Evolutionary conservation across 2,329 filamentous ascomycete species (phyloP).

Genomic region (Dactylonectria estremocensis): DNA sequence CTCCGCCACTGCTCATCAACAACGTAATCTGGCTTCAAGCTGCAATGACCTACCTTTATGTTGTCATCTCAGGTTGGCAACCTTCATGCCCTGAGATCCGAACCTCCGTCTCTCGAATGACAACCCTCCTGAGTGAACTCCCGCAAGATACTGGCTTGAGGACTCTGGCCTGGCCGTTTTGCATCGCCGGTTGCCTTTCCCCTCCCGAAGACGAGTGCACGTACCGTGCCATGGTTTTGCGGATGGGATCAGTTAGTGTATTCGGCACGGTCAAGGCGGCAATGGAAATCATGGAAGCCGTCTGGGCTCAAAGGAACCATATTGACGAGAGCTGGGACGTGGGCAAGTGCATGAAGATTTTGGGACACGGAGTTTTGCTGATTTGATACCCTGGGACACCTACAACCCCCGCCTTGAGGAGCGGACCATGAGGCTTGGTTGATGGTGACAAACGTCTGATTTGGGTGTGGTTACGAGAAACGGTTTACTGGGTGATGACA

Average conservation of each 20-base stretch:
- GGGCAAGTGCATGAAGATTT: conserved; percentile 58
- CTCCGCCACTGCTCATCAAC: conserved; percentile 46
- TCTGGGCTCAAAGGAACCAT: conserved; percentile 59
- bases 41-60: conserved; percentile 62
- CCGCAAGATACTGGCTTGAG: conserved; percentile 52
- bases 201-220: conserved; percentile 57
- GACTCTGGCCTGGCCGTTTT: conserved; percentile 59
- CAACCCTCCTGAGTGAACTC: conserved; percentile 53
- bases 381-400: conserved; percentile 51
- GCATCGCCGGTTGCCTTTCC: conserved; percentile 59
- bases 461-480: conserved; percentile 18
- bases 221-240: conserved; percentile 59
- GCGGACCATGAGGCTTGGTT: neutral
- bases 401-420: neutral
- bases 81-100: conserved; percentile 61
- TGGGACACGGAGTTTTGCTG: conserved; percentile 58
- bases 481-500: neutral
- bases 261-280: conserved; percentile 64
- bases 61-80: conserved; percentile 67
- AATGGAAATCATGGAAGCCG: conserved; percentile 61
- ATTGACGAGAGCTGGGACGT: conserved; percentile 63
- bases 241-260: conserved; percentile 59
- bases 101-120: conserved; percentile 51
- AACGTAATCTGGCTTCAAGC: conserved; percentile 65
- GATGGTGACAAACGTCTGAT: neutral